phyloP scores from a whole-genome alignment of 257 asterid genomes.

The Solanum bulbocastanum region DNA sequence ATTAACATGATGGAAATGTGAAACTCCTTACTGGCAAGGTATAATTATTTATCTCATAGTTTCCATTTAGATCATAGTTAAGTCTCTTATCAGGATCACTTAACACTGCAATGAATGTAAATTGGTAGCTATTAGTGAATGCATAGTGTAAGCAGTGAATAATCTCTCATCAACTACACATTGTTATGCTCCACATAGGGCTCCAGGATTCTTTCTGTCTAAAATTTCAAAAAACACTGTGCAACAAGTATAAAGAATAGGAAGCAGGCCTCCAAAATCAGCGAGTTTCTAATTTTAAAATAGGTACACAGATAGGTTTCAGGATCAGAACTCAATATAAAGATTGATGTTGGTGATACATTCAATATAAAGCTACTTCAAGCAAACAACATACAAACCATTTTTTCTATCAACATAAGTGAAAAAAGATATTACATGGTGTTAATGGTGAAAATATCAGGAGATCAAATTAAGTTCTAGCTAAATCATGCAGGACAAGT shows the following conservation, averaged over 20 bases:
- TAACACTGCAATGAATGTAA: slow-evolving; percentile 31
- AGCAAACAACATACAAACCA: neutral
- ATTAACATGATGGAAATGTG: neutral
- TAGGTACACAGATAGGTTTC: neutral
- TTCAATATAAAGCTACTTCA: neutral
- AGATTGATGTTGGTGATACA: neutral
- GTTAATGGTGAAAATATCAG: neutral
- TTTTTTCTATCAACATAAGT: neutral
- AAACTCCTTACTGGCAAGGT: slow-evolving; percentile 41
- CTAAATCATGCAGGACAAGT: neutral
- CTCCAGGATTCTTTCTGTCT: neutral
- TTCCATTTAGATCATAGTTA: slow-evolving; percentile 54
- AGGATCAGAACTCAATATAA: neutral
- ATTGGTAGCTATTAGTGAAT: neutral
- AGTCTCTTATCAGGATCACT: slow-evolving; percentile 60
- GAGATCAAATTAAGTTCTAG: slow-evolving; percentile 2
- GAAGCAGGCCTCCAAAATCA: neutral
- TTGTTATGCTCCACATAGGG: neutral
- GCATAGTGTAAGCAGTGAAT: neutral
- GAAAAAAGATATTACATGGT: neutral
- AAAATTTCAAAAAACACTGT: neutral
- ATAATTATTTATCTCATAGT: slow-evolving; percentile 51
- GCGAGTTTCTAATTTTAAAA: neutral
- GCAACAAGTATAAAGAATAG: neutral
- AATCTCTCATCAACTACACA: neutral